Evolutionary conservation across 208 protist genomes (phyloP).

Genomic region (Trypanosomatidae sp.): DNA sequence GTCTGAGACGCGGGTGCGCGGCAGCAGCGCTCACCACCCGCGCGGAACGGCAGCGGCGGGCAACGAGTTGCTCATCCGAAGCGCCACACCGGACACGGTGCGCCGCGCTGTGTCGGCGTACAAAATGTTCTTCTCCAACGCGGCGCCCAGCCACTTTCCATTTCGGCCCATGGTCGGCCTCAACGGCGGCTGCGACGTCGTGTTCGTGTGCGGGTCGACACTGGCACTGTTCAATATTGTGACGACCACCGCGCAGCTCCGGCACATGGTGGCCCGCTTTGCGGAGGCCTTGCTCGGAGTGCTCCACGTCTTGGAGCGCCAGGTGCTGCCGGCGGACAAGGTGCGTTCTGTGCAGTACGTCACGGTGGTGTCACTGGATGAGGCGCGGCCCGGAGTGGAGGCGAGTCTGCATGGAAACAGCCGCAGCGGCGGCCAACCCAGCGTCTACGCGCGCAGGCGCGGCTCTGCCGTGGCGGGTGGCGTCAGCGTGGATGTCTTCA

Average conservation of each 20-base stretch:
- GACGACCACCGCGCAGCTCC: conserved; percentile 48
- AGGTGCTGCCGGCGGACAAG: conserved; percentile 63
- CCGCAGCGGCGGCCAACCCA: background rate
- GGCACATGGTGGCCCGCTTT: conserved; percentile 48
- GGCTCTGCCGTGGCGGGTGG: conserved; percentile 1
- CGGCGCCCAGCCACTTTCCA: conserved; percentile 61
- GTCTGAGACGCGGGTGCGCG: conserved; percentile 45
- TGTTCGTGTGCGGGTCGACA: conserved; percentile 64
- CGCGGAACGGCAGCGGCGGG: conserved; percentile 3
- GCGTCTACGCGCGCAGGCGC: conserved; percentile 1
- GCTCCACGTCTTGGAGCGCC: conserved; percentile 64
- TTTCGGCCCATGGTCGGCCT: conserved; percentile 71
- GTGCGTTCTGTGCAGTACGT: conserved; percentile 70
- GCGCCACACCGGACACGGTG: conserved; percentile 67
- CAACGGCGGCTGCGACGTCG: conserved; percentile 85
- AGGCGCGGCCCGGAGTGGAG: conserved; percentile 19
- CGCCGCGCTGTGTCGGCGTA: conserved; percentile 65
- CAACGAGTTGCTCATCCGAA: conserved; percentile 24
- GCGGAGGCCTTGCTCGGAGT: conserved; percentile 81
- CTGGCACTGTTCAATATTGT: conserved; percentile 76
- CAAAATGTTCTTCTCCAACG: conserved; percentile 68
- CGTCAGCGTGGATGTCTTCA: conserved; percentile 22
- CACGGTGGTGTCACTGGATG: conserved; percentile 75
- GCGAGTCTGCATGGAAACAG: background rate
- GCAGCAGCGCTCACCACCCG: conserved; percentile 13